Base-by-base conservation (phyloP, 495 filamentous ascomycete genomes). In the Penicillium pancosmium region DNA sequence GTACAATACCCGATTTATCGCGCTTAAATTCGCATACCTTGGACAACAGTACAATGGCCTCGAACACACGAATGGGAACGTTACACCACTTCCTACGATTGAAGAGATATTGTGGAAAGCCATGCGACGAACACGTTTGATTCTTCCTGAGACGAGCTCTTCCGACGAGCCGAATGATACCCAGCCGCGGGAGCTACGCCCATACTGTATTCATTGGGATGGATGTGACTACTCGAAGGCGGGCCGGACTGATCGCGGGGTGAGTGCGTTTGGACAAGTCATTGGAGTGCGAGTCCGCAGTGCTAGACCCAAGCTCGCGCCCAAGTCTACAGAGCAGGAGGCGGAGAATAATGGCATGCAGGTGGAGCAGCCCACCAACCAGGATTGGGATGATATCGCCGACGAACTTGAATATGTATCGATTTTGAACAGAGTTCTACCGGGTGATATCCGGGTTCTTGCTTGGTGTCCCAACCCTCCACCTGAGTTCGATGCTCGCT, bases 251-350 rank as follows among this genome's bases (percentile, higher is more conserved):
- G 94, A 98, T 68, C 82, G 83, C 54, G 94, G 94, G 21, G 94
- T 98, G 31, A 96, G 91, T 76, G 92, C 94, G 6, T 98, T 98
- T 79, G 95, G 94, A 5, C 94, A 98, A 76, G 94, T 98, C 54
- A 85, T 98, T 70, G 86, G 83, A 6, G 73, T 98, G 40, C 77
- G 88, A 50, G 85, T 98, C 21, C 84, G 94, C 64, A 96, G 91
- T 74, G 87, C 87, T 54, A 75, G 86, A 55, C 91, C 90, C 27
- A 77, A 69, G 63, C 59, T 58, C 5, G 68, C 69, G 43, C 15
- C 52, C 13, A 59, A 60, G 50, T 51, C 36, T 36, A 19, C 61
- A 23, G 57, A 68, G 18, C 43, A 56, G 36, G 55, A 56, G 10
- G 67, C 62, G 55, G 61, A 65, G 12, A 62, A 64, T 1, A 62